Evolutionary conservation across 768 basidiomycete genomes (phyloP).

Genomic region (Cystobasidium ongulense): DNA sequence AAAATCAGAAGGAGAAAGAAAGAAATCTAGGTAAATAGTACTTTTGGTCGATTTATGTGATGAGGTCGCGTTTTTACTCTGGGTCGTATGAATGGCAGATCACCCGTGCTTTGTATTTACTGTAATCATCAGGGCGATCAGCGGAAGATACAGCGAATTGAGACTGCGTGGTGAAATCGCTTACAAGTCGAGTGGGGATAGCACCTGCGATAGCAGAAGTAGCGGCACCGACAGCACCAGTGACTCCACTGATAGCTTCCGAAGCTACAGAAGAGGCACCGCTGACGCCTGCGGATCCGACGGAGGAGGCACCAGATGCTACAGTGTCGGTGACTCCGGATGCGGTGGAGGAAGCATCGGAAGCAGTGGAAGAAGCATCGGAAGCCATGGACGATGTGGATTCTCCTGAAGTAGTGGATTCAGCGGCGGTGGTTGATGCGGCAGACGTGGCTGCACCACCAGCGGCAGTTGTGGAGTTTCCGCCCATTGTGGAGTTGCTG

Average conservation of each 20-base stretch:
- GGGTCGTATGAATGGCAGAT: too few species aligned
- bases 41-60: too few species aligned
- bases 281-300: background rate
- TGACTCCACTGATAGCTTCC: background rate
- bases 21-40: too few species aligned
- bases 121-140: too few species aligned
- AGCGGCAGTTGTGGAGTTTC: background rate
- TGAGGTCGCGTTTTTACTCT: too few species aligned
- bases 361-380: background rate
- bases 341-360: background rate
- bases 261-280: background rate
- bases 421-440: background rate
- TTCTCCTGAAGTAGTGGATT: background rate
- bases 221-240: background rate
- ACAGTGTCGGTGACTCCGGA: background rate
- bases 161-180: conserved; percentile 30
- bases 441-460: background rate
- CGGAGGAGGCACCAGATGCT: background rate
- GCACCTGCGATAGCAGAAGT: conserved; percentile 9
- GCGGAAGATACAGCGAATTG: background rate
- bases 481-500: background rate
- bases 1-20: too few species aligned
- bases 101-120: too few species aligned
- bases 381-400: background rate
- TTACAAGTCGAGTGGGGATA: conserved; percentile 39